Conservation (phyloP, 495 filamentous ascomycete species). For the Talaromyces trachyspermus region DNA sequence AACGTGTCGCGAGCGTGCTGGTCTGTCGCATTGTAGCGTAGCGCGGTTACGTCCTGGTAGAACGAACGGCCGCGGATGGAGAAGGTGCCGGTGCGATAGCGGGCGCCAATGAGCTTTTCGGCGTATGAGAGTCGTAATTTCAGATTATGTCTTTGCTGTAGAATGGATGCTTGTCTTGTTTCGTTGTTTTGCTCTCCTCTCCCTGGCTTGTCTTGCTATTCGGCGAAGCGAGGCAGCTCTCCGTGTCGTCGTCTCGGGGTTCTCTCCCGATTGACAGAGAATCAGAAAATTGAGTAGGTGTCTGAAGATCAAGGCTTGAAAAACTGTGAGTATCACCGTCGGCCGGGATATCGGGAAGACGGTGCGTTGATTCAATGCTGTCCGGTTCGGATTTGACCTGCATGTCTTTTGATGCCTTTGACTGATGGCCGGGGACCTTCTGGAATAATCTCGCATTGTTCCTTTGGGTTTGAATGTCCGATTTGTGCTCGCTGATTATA, state of each 20-base stretch:
- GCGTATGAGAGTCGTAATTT: background rate
- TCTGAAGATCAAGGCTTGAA: no score
- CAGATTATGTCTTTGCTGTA: background rate
- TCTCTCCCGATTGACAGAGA: no score
- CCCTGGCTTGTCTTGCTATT: no score
- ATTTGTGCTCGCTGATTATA: background rate
- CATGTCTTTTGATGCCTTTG: no score
- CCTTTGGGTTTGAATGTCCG: background rate
- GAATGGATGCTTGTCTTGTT: conserved; percentile 1
- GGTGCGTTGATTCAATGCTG: no score
- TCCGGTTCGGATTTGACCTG: no score
- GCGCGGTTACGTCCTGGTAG: background rate
- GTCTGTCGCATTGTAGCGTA: background rate
- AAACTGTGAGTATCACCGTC: no score
- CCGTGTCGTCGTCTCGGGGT: no score
- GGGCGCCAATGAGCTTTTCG: conserved; percentile 1
- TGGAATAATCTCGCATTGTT: background rate
- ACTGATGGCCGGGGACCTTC: background rate
- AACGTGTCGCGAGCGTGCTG: background rate
- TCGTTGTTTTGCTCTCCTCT: background rate
- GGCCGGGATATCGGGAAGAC: no score
- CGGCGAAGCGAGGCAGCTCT: no score
- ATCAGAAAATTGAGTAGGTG: no score
- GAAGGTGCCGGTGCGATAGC: background rate
- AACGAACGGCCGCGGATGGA: background rate